Evolutionary conservation across 2,329 filamentous ascomycete genomes (phyloP).

Genomic region (Xylaria sp.): DNA sequence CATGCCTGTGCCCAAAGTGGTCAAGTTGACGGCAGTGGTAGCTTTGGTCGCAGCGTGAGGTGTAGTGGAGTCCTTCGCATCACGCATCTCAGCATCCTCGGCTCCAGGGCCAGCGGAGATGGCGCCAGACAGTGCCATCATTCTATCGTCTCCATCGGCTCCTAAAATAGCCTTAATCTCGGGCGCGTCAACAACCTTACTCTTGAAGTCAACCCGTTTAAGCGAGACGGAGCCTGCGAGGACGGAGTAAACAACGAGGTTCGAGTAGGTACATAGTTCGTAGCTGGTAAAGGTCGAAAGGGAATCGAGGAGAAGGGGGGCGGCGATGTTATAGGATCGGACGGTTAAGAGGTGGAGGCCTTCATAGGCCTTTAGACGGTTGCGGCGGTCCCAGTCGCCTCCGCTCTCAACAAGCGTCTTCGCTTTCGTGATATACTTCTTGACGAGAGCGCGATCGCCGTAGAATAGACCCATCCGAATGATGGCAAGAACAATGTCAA

Average conservation of each 20-base stretch:
- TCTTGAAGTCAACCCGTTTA: conserved; percentile 97
- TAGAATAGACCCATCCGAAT: conserved; percentile 96
- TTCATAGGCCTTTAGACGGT: conserved; percentile 97
- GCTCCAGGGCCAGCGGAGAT: conserved; percentile 75
- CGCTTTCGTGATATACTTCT: conserved; percentile 89
- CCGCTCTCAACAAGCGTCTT: conserved; percentile 87
- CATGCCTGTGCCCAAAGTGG: conserved; percentile 65
- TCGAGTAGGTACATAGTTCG: conserved; percentile 95
- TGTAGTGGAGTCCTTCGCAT: conserved; percentile 50
- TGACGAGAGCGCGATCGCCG: conserved; percentile 83
- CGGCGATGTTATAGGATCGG: conserved; percentile 82
- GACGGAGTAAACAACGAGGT: conserved; percentile 90
- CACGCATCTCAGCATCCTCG: conserved; percentile 67
- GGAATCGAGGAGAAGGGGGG: conserved; percentile 90
- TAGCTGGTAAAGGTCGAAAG: conserved; percentile 98
- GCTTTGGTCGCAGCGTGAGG: conserved; percentile 43
- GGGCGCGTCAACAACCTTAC: conserved; percentile 95
- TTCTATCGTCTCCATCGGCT: conserved; percentile 72
- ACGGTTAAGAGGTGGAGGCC: conserved; percentile 89
- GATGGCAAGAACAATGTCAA: conserved; percentile 93
- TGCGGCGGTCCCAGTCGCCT: conserved; percentile 97
- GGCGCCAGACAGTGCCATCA: conserved; percentile 74
- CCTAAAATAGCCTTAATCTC: conserved; percentile 97
- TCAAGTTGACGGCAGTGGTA: conserved; percentile 79
- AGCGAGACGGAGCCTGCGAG: conserved; percentile 90